Evolutionary conservation across 2,329 filamentous ascomycete species (phyloP), one percentile per base, ranked within the genome.

Genomic region (Periconia sp.): DNA sequence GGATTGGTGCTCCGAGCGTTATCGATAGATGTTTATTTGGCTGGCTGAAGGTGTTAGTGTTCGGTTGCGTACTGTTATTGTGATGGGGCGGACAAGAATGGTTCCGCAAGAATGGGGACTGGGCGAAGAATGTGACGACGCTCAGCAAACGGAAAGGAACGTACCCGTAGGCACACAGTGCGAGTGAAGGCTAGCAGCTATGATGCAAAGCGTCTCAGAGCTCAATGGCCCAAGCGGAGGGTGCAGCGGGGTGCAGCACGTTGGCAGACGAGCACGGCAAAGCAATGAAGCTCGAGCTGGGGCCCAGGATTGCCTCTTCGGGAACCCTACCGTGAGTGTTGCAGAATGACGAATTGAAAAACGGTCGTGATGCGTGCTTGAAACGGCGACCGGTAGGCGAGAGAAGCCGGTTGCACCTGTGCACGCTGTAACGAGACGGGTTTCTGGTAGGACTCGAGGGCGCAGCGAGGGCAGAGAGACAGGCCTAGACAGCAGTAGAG

Each of bases 101-200:
- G 48, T 49, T 46, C 37, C 32, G 46, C 46, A 45, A 50, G 50
- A 54, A 54, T 44, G 45, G 46, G 34, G 8, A 16, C 35, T 30
- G 38, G 36, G 47, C 36, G 28, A 63, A 57, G 60, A 65, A 65
- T 65, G 63, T 45, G 53, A 55, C 56, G 46, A 57, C 54, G 51
- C n/a, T n/a, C n/a, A n/a, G n/a, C n/a, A n/a, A n/a, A 62, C 55
- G 56, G 62, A 55, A 59, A 59, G 48, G 42, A 33, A 53, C 56
- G 17, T 65, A 65, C 51, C 61, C 54, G 61, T 51, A 52, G 36
- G 35, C 39, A 33, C 23, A 17, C 10, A 23, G 17, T 29, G 25
- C 46, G 46, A 45, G 40, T 24, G 32, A 26, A 36, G 29, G 30
- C 43, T 26, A 36, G 31, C 39, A 32, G 33, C 45, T 35, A 42